Conservation (phyloP, 2,329 filamentous ascomycete genomes). For the Mollisia scopiformis region DNA sequence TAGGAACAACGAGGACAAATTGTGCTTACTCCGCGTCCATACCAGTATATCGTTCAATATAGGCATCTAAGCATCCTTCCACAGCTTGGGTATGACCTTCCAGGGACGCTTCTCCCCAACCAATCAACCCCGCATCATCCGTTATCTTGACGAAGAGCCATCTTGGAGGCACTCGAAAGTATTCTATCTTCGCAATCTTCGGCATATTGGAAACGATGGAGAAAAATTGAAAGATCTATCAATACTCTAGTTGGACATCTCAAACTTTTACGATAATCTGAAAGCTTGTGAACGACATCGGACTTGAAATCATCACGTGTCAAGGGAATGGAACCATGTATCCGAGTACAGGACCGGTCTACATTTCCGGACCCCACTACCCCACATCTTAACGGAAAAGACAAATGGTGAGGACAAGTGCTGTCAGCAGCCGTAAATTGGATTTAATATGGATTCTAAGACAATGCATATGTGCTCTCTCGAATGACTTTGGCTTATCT, state of each 20-base stretch:
- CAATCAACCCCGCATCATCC: constrained; percentile 64
- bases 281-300: background rate
- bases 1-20: background rate
- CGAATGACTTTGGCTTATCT: too few relatives aligned
- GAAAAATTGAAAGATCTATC: background rate
- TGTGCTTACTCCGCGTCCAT: constrained; percentile 68
- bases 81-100: constrained; percentile 76
- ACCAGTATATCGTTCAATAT: constrained; percentile 63
- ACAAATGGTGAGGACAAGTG: background rate
- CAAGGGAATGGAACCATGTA: background rate
- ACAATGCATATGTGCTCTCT: too few relatives aligned
- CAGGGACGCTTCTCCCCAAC: constrained; percentile 76
- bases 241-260: background rate
- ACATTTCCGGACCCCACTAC: background rate
- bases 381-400: background rate
- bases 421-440: background rate
- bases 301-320: background rate
- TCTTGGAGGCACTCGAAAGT: constrained; percentile 73
- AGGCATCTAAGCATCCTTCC: constrained; percentile 72
- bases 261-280: background rate
- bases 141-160: constrained; percentile 81
- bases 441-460: background rate
- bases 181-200: constrained; percentile 68
- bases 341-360: background rate
- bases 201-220: constrained; percentile 49